Percentiles rank a stretch among this genome's conserved stretches.
These are phyloP conservation scores for Cryptococcus amylolentus DNA, from an alignment of 1,284 basidiomycete species.

Conservation along the genomic window DNA sequence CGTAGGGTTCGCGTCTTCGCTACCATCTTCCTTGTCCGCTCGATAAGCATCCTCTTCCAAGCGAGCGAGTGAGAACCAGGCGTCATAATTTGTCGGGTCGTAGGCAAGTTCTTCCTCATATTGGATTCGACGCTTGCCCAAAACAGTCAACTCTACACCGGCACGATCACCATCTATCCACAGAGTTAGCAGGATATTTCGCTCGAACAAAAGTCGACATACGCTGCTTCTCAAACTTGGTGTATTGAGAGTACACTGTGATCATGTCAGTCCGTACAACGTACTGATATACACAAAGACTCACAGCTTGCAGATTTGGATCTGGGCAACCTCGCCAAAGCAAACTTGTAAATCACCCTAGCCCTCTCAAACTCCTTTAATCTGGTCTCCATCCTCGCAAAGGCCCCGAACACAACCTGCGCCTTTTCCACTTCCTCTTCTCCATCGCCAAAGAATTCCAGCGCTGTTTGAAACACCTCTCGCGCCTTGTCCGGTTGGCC, in stretches of 20 bases:
- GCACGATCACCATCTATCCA: slow-evolving; percentile 69
- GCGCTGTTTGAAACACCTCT: slow-evolving; percentile 93
- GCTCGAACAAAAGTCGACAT: background rate
- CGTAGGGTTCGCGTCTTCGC: slow-evolving; percentile 53
- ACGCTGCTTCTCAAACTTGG: slow-evolving; percentile 95
- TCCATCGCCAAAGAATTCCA: slow-evolving; percentile 96
- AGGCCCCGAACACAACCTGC: slow-evolving; percentile 90
- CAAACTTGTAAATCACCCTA: slow-evolving; percentile 98
- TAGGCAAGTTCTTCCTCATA: slow-evolving; percentile 91
- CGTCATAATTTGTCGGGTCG: slow-evolving; percentile 90
- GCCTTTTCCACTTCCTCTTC: slow-evolving; percentile 96
- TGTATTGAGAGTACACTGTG: slow-evolving; percentile 69
- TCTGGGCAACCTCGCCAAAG: slow-evolving; percentile 80
- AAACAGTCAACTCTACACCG: slow-evolving; percentile 86
- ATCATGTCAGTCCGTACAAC: slow-evolving; percentile 8
- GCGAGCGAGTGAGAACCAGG: slow-evolving; percentile 95
- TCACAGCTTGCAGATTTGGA: slow-evolving; percentile 69
- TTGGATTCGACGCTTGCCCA: slow-evolving; percentile 93
- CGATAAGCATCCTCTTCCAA: slow-evolving; percentile 85
- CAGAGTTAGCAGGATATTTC: background rate
- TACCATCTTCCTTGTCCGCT: slow-evolving; percentile 70
- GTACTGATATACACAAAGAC: slow-evolving; percentile 7
- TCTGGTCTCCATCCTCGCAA: slow-evolving; percentile 97
- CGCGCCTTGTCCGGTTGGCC: slow-evolving; percentile 80
- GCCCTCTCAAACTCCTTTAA: slow-evolving; percentile 95